Evolutionary conservation across 2,329 filamentous ascomycete species (phyloP).

Genomic region (Dactylonectria estremocensis): DNA sequence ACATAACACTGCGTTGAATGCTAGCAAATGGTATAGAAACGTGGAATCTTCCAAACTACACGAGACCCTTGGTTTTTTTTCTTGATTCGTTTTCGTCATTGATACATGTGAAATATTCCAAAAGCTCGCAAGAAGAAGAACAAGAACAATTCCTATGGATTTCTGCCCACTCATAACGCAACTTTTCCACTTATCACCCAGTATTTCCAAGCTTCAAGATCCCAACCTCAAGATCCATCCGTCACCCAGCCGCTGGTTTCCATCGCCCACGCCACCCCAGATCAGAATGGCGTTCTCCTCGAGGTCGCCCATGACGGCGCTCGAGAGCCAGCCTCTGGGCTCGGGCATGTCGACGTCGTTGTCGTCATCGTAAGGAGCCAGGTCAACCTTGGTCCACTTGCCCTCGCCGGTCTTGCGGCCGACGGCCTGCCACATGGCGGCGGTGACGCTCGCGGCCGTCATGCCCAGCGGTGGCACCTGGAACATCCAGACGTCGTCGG

Average conservation of each 20-base stretch:
- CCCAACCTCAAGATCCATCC: slow-evolving; percentile 75
- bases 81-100: slow-evolving; percentile 15
- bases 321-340: slow-evolving; percentile 71
- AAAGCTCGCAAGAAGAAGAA: slow-evolving; percentile 28
- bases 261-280: slow-evolving; percentile 71
- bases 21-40: slow-evolving; percentile 46
- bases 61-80: slow-evolving; percentile 20
- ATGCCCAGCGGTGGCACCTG: slow-evolving; percentile 70
- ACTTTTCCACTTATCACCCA: slow-evolving; percentile 28
- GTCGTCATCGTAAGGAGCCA: slow-evolving; percentile 67
- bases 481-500: slow-evolving; percentile 75
- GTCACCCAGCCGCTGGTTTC: slow-evolving; percentile 69
- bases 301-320: slow-evolving; percentile 69
- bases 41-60: slow-evolving; percentile 34
- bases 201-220: slow-evolving; percentile 29
- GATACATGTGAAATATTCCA: slow-evolving; percentile 35
- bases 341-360: slow-evolving; percentile 65
- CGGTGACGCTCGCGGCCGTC: slow-evolving; percentile 69
- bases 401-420: slow-evolving; percentile 70
- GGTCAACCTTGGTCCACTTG: slow-evolving; percentile 68
- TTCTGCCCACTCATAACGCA: slow-evolving; percentile 13
- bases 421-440: slow-evolving; percentile 68
- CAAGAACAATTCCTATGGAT: background rate
- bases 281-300: slow-evolving; percentile 73
- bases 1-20: slow-evolving; percentile 48